phyloP scores from a whole-genome alignment of 768 basidiomycete genomes.

The Porpolomopsis calyptriformis region DNA sequence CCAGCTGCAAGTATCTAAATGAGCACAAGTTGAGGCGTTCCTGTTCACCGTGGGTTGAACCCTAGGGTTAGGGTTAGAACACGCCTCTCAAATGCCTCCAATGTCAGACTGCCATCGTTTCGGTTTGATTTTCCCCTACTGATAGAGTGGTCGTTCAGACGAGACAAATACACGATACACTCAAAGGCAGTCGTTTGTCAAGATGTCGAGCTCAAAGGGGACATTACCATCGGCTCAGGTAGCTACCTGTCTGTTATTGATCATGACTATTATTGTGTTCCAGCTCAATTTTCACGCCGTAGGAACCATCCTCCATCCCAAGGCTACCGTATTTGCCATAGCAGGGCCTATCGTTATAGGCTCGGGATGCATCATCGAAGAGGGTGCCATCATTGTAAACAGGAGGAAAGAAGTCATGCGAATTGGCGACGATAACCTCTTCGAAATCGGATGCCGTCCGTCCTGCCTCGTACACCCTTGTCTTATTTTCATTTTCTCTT shows the following conservation, averaged over 20 bases:
- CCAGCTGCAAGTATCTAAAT: no score
- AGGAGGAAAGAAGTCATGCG: constrained; percentile 78
- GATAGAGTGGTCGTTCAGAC: constrained; percentile 37
- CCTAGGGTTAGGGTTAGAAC: constrained; percentile 2
- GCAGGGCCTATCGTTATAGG: constrained; percentile 89
- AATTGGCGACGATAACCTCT: constrained; percentile 88
- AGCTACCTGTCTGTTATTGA: neutral
- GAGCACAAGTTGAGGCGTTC: no score
- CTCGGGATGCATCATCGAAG: constrained; percentile 82
- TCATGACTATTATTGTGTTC: neutral
- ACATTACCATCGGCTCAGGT: constrained; percentile 88
- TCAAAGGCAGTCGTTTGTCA: constrained; percentile 86
- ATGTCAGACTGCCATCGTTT: neutral
- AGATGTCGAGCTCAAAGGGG: constrained; percentile 89
- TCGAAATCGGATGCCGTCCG: constrained; percentile 89
- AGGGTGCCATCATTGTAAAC: constrained; percentile 84
- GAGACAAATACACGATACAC: constrained; percentile 83
- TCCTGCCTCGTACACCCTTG: constrained; percentile 12
- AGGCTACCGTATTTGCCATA: constrained; percentile 86
- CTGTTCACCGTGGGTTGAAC: no score
- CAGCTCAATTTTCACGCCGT: neutral
- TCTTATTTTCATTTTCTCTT: neutral
- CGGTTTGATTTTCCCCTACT: neutral
- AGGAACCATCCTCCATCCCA: constrained; percentile 88
- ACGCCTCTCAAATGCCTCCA: neutral